Conservation (phyloP, 2,329 filamentous ascomycete species). For the Talaromyces piceae region DNA sequence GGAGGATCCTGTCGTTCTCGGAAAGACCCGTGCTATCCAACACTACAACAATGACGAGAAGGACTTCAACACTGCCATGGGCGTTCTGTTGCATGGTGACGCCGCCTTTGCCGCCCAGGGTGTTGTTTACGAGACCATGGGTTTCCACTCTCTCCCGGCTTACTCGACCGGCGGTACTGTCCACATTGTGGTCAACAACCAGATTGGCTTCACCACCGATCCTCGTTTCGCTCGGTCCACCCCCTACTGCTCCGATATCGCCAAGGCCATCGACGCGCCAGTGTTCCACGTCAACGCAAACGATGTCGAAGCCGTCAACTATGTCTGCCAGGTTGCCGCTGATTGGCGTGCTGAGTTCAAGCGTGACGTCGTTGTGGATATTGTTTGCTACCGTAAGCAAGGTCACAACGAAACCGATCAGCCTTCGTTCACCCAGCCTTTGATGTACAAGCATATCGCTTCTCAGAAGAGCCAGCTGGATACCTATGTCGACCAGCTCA, state of each 20-base stretch:
- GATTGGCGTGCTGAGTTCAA: slow-evolving; percentile 99
- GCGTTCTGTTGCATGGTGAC: slow-evolving; percentile 92
- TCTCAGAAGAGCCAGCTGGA: slow-evolving; percentile 78
- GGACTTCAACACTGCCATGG: slow-evolving; percentile 83
- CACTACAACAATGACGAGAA: slow-evolving; percentile 98
- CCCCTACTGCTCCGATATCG: slow-evolving; percentile 97
- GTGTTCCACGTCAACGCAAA: slow-evolving; percentile 99
- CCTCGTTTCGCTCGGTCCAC: slow-evolving; percentile 95
- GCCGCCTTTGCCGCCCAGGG: slow-evolving; percentile 95
- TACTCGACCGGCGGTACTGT: slow-evolving; percentile 98
- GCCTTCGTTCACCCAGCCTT: slow-evolving; percentile 96
- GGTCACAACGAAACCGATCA: slow-evolving; percentile 99
- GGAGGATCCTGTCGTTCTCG: slow-evolving; percentile 93
- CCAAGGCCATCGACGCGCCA: slow-evolving; percentile 95
- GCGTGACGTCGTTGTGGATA: slow-evolving; percentile 94
- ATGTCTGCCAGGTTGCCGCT: slow-evolving; percentile 90
- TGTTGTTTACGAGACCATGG: slow-evolving; percentile 96
- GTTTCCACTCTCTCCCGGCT: slow-evolving; percentile 88
- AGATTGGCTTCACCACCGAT: slow-evolving; percentile 99
- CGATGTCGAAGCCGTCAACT: slow-evolving; percentile 97
- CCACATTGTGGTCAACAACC: slow-evolving; percentile 97
- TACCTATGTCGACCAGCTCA: slow-evolving; percentile 83
- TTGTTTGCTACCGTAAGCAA: slow-evolving; percentile 98
- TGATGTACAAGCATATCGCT: slow-evolving; percentile 98
- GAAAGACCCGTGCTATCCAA: slow-evolving; percentile 95